These are phyloP conservation scores for Bipolaris victoriae DNA, from an alignment of 2,329 filamentous ascomycete genomes.

Conservation along the genomic window DNA sequence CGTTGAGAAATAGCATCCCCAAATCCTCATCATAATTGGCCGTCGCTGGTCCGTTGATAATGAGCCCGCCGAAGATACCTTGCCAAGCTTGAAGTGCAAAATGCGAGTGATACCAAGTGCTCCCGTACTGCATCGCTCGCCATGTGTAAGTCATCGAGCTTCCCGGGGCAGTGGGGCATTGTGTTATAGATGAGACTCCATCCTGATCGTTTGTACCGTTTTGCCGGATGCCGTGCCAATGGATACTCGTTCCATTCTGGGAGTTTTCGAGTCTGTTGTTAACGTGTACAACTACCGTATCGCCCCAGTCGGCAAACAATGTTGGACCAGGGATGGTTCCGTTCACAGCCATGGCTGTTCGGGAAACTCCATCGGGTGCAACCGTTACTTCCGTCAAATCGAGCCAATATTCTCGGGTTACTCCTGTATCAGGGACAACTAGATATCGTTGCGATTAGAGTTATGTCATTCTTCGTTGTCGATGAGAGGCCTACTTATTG, in stretches of 20 bases:
- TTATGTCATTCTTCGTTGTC: not conserved
- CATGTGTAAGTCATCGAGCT: slow-evolving; percentile 42
- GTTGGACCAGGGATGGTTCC: slow-evolving; percentile 54
- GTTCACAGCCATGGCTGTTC: slow-evolving; percentile 49
- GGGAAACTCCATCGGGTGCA: slow-evolving; percentile 61
- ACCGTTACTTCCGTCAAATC: slow-evolving; percentile 52
- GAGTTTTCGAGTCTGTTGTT: slow-evolving; percentile 37
- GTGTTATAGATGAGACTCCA: slow-evolving; percentile 41
- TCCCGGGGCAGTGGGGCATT: slow-evolving; percentile 38
- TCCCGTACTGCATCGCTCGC: slow-evolving; percentile 50
- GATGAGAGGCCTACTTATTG: not conserved
- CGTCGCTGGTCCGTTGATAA: slow-evolving; percentile 51
- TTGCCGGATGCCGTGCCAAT: slow-evolving; percentile 44
- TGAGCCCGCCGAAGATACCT: slow-evolving; percentile 50
- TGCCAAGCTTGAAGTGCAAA: slow-evolving; percentile 51
- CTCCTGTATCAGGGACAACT: slow-evolving; percentile 58
- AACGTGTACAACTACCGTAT: slow-evolving; percentile 49
- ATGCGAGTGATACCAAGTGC: slow-evolving; percentile 52
- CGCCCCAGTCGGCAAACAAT: slow-evolving; percentile 51
- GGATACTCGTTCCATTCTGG: slow-evolving; percentile 40
- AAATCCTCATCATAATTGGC: slow-evolving; percentile 53
- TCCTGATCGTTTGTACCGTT: slow-evolving; percentile 41
- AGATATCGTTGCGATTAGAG: slow-evolving; percentile 4
- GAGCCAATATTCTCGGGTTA: slow-evolving; percentile 59
- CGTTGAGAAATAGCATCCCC: slow-evolving; percentile 51